These are phyloP conservation scores for Simplicillium sp. DNA, from an alignment of 2,329 filamentous ascomycete genomes.

Conservation along the genomic window DNA sequence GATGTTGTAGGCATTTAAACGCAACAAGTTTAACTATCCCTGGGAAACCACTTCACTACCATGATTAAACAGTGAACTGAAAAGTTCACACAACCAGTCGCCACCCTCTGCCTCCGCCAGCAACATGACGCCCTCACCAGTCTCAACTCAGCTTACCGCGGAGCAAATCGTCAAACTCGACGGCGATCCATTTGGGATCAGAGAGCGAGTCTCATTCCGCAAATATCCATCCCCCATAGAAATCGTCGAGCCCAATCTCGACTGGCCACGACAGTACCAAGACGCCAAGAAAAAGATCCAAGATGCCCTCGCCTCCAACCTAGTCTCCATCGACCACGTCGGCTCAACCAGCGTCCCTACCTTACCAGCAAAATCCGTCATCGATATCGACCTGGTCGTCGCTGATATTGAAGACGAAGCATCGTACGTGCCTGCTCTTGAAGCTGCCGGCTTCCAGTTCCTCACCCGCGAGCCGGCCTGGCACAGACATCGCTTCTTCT, in stretches of 20 bases:
- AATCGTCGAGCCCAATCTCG: slow-evolving; percentile 25
- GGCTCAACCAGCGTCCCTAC: slow-evolving; percentile 41
- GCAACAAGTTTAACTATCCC: no score
- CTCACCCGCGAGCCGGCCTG: slow-evolving; percentile 33
- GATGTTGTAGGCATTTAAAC: no score
- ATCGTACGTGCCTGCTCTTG: slow-evolving; percentile 31
- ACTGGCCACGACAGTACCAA: slow-evolving; percentile 24
- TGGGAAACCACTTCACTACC: no score
- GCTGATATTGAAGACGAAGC: slow-evolving; percentile 27
- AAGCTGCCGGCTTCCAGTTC: slow-evolving; percentile 34
- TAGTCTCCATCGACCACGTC: slow-evolving; percentile 31
- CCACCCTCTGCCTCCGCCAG: no score
- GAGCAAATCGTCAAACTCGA: no score
- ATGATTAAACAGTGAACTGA: no score
- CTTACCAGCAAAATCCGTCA: slow-evolving; percentile 39
- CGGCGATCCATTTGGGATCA: no score
- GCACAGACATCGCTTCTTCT: slow-evolving; percentile 39
- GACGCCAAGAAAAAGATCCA: slow-evolving; percentile 21
- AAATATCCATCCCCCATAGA: no score
- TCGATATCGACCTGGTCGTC: slow-evolving; percentile 42
- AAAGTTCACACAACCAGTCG: no score
- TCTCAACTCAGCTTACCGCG: no score
- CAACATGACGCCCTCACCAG: no score
- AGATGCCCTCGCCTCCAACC: slow-evolving; percentile 19
- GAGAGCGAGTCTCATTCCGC: no score